Evolutionary conservation across 345 rosid species (phyloP).

Genomic region (Syzygium aqueum): DNA sequence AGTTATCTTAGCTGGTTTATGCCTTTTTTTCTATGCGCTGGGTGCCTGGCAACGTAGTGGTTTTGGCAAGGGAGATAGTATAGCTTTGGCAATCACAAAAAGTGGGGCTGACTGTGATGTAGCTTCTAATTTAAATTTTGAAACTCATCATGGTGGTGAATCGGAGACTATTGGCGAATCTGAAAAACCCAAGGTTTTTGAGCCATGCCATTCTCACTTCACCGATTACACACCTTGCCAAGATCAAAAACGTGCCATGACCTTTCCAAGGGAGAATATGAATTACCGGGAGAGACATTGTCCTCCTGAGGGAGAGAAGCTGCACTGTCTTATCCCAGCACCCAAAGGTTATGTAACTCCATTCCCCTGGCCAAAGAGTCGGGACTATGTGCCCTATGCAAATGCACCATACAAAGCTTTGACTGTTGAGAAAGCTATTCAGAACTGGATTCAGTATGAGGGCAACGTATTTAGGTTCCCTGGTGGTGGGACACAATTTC

Average conservation of each 20-base stretch:
- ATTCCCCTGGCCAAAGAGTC: constrained; percentile 98
- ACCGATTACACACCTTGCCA: constrained; percentile 97
- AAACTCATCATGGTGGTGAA: constrained; percentile 87
- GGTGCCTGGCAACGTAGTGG: constrained; percentile 99
- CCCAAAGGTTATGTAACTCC: constrained; percentile 97
- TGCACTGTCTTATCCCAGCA: constrained; percentile 80
- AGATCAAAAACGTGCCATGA: constrained; percentile 95
- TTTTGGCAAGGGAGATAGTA: constrained; percentile 95
- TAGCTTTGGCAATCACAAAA: constrained; percentile 77
- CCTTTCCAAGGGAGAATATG: constrained; percentile 92
- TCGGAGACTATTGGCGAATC: constrained; percentile 28
- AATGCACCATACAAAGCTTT: constrained; percentile 97
- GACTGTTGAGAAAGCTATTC: constrained; percentile 98
- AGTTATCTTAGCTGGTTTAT: constrained; percentile 67
- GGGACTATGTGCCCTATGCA: constrained; percentile 94
- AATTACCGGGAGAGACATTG: constrained; percentile 92
- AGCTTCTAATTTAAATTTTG: constrained; percentile 63
- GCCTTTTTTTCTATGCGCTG: constrained; percentile 84
- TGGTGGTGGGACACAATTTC: constrained; percentile 98
- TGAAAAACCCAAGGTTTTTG: constrained; percentile 43
- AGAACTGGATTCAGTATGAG: constrained; percentile 97
- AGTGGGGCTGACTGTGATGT: constrained; percentile 77
- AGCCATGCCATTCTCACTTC: constrained; percentile 57
- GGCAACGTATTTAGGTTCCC: constrained; percentile 96
- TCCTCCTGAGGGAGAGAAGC: constrained; percentile 58